Evolutionary conservation across 1,139 yeast species (phyloP), one percentile per base, ranked within the genome.

Genomic region (Geotrichum candidum): DNA sequence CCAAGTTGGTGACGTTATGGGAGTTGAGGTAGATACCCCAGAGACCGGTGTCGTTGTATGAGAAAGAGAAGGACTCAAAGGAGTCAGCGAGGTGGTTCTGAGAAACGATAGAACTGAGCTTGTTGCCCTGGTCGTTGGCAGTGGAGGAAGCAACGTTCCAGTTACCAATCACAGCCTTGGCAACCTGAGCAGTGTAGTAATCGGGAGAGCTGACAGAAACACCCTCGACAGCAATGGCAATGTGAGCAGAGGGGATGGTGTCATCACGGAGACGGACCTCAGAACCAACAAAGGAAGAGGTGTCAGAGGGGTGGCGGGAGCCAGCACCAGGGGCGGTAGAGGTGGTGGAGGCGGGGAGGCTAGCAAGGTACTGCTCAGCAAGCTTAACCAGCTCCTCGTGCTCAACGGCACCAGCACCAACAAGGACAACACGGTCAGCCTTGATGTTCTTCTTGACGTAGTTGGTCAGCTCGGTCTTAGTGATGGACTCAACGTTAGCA

Each of bases 131-230:
- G 80, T 84, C 84, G 1, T 96, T 90, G 65, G 94, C 82, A 6
- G 94, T 90, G 51, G 97, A 96, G 65, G 87, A 78, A 11, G 97
- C 87, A 72, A 98, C 85, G 75, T 94, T 98, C 98, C 98, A 94
- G 71, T 92, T 89, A 54, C 99, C 99, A 57, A 94, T 87, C 65
- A 94, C 88, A 18, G 98, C 97, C 77, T 94, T 97, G 5, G 97
- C 96, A 0, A 94, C 96, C 31, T 96, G 82, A 1, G 97, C 97
- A 35, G 96, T 88, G 79, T 90, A 92, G 77, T 91, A 94, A 74
- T 94, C 97, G 11, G 96, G 92, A 4, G 96, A 90, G 45, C 90
- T 87, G 99, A 99, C 94, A 58, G 96, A 87, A 35, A 92, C 97
- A 69, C 99, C 98, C 78, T 94, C 98, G 18, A 94, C 87, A n/a